phyloP scores from a whole-genome alignment of 371 early-diverging fungal species.

The Mucor mucedo region DNA sequence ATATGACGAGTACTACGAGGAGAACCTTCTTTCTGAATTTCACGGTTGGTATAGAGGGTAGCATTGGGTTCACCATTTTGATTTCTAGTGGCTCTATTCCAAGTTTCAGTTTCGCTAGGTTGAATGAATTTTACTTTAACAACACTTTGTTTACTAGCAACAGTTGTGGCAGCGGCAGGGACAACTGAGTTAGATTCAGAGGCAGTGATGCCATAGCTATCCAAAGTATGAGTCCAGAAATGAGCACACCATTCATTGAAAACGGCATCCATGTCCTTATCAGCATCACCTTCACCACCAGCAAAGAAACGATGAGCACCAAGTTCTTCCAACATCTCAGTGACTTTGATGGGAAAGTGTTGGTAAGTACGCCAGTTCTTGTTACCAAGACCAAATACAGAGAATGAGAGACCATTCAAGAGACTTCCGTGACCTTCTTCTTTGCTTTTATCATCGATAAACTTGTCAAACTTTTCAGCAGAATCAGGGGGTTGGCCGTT shows the following conservation, averaged over 20 bases:
- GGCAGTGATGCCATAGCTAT: slow-evolving; percentile 37
- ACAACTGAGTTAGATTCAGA: slow-evolving; percentile 41
- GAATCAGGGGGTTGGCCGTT: slow-evolving; percentile 67
- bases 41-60: slow-evolving; percentile 30
- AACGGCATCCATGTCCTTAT: slow-evolving; percentile 54
- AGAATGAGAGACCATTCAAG: slow-evolving; percentile 42
- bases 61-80: slow-evolving; percentile 39
- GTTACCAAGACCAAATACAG: slow-evolving; percentile 66
- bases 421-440: slow-evolving; percentile 30
- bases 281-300: slow-evolving; percentile 58
- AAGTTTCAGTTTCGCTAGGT: slow-evolving; percentile 35
- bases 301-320: slow-evolving; percentile 55
- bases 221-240: slow-evolving; percentile 46
- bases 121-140: slow-evolving; percentile 36
- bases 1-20: slow-evolving; percentile 55
- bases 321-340: slow-evolving; percentile 40
- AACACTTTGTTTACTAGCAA: slow-evolving; percentile 3
- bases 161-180: slow-evolving; percentile 31
- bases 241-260: slow-evolving; percentile 56
- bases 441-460: slow-evolving; percentile 36
- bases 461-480: slow-evolving; percentile 59
- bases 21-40: slow-evolving; percentile 43
- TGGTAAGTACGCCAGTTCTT: slow-evolving; percentile 67
- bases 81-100: slow-evolving; percentile 34
- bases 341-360: slow-evolving; percentile 54